These are phyloP conservation scores for Acanthamoeba culbertsoni DNA, from an alignment of 208 protist species.

Conservation along the genomic window DNA sequence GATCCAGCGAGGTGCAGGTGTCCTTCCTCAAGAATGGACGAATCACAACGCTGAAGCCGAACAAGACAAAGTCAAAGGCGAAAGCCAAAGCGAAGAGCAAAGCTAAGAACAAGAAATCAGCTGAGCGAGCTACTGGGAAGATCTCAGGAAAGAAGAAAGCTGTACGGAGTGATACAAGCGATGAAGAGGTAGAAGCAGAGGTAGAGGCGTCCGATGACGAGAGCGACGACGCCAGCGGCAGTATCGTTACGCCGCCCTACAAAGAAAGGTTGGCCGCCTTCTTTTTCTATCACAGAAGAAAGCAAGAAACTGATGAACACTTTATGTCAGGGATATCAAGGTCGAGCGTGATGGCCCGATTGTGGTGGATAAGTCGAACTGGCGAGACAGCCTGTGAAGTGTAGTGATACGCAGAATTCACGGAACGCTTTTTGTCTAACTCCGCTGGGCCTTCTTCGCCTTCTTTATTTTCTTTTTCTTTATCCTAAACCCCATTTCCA, in stretches of 20 bases:
- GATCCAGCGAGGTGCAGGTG: neutral
- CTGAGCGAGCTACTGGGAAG: no score
- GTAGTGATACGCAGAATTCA: neutral
- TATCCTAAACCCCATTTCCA: neutral
- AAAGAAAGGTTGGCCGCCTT: neutral
- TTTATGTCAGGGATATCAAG: no score
- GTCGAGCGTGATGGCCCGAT: no score
- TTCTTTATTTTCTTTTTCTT: neutral
- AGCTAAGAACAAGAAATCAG: neutral
- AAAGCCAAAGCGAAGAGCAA: neutral
- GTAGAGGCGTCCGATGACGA: neutral
- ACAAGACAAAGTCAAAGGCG: neutral
- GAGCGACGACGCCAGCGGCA: neutral
- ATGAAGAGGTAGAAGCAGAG: neutral
- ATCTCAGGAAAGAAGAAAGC: no score
- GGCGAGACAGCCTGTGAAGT: neutral
- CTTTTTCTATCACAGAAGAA: neutral
- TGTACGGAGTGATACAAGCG: neutral
- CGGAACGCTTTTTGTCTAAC: no score
- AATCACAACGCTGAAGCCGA: neutral
- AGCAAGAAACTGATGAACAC: neutral
- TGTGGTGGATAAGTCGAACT: no score
- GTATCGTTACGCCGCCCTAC: neutral
- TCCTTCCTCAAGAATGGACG: conserved; percentile 23
- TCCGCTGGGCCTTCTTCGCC: no score